These are phyloP conservation scores for Zizania latifolia DNA, from an alignment of 176 grass and related monocot species.

Conservation along the genomic window DNA sequence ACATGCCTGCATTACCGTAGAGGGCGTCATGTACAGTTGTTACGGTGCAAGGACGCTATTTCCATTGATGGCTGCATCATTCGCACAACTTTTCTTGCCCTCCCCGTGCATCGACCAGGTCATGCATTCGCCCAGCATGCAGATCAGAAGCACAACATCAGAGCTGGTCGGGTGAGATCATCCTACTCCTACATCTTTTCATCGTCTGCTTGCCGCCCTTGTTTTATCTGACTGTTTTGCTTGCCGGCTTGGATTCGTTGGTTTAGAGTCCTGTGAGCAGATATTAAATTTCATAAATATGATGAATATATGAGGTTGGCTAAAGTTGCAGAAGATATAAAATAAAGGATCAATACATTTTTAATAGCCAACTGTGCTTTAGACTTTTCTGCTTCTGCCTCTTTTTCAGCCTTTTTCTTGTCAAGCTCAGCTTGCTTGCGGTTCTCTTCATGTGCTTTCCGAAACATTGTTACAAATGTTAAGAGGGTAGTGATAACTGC, in stretches of 20 bases:
- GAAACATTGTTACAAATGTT: constrained; percentile 85
- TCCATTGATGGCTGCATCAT: constrained; percentile 7
- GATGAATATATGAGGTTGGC: neutral
- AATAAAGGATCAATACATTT: constrained; percentile 41
- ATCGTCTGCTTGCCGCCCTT: constrained; percentile 46
- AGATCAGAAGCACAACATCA: constrained; percentile 19
- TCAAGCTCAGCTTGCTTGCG: constrained; percentile 90
- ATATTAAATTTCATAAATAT: constrained; percentile 18
- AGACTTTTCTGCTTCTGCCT: constrained; percentile 66
- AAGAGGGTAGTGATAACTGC: constrained; percentile 86
- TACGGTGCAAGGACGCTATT: neutral
- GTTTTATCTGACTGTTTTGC: constrained; percentile 56
- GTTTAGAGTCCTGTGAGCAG: constrained; percentile 40
- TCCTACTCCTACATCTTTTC: constrained; percentile 53
- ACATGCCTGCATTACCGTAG: constrained; percentile 22
- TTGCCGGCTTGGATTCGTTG: constrained; percentile 60
- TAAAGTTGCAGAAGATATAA: neutral
- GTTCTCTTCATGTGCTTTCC: constrained; percentile 84
- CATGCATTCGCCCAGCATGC: constrained; percentile 6
- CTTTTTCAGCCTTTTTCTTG: constrained; percentile 86
- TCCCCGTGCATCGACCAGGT: neutral
- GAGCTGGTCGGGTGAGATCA: constrained; percentile 31
- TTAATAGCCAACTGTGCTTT: constrained; percentile 46
- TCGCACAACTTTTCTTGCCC: constrained; percentile 15
- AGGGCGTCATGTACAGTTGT: constrained; percentile 17